These are phyloP conservation scores for Groenewaldozyma tartarivorans DNA, from an alignment of 805 yeast genomes.

Conservation along the genomic window DNA sequence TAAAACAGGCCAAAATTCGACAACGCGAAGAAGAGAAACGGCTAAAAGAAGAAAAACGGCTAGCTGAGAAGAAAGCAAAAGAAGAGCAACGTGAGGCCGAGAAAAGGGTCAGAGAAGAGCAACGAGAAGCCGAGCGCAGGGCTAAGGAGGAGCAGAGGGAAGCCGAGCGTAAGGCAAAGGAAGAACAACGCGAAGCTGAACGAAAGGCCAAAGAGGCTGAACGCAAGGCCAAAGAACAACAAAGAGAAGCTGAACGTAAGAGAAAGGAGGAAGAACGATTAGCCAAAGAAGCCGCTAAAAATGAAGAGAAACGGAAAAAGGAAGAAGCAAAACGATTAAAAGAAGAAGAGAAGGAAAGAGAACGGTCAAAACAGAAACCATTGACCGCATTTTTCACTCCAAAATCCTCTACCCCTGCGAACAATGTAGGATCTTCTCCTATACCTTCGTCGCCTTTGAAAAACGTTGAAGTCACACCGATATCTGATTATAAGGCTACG, in stretches of 20 bases:
- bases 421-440: neutral
- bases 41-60: neutral
- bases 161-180: conserved; percentile 17
- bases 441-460: conserved; percentile 6
- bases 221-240: conserved; percentile 15
- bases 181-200: conserved; percentile 16
- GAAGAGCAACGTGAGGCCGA: conserved; percentile 4
- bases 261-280: conserved; percentile 15
- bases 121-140: conserved; percentile 18
- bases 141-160: conserved; percentile 10
- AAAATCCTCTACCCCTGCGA: neutral
- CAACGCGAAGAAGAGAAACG: conserved; percentile 1
- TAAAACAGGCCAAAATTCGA: conserved; percentile 1
- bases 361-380: conserved; percentile 9
- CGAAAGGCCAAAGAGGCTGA: conserved; percentile 15
- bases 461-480: conserved; percentile 1
- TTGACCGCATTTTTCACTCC: conserved; percentile 6
- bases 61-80: neutral
- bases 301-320: conserved; percentile 12
- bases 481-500: conserved; percentile 19
- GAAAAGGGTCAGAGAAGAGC: conserved; percentile 1
- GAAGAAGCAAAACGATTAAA: conserved; percentile 11
- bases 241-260: conserved; percentile 16
- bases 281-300: conserved; percentile 10
- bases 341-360: conserved; percentile 12